Evolutionary conservation across 257 asterid species (phyloP).

Genomic region (Rehmannia glutinosa): DNA sequence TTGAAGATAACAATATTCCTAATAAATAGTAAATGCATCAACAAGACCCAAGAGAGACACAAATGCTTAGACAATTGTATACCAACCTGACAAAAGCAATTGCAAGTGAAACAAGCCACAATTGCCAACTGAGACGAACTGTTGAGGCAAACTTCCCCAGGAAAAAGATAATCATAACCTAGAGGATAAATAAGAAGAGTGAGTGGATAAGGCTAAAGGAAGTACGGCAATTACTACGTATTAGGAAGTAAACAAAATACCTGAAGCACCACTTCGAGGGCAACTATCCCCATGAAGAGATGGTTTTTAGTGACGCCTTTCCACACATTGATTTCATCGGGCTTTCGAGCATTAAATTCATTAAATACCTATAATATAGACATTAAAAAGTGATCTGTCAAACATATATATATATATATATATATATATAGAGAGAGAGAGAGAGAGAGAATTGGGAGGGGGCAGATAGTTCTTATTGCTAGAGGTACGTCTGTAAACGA

Average conservation of each 20-base stretch:
- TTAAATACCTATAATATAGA: constrained; percentile 59
- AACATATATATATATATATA: too few species aligned
- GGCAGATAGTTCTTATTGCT: neutral
- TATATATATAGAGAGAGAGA: too few species aligned
- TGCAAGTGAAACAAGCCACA: constrained; percentile 85
- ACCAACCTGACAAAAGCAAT: constrained; percentile 71
- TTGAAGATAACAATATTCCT: neutral
- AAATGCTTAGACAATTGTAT: neutral
- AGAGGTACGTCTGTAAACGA: neutral
- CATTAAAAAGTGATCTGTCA: constrained; percentile 3
- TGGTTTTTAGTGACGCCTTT: constrained; percentile 68
- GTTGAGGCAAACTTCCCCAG: constrained; percentile 76
- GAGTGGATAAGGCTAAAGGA: neutral
- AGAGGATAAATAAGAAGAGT: neutral
- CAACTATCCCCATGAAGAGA: constrained; percentile 72
- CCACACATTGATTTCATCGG: constrained; percentile 81
- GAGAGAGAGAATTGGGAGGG: neutral
- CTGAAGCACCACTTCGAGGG: constrained; percentile 80
- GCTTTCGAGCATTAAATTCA: constrained; percentile 89
- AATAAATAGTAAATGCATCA: neutral
- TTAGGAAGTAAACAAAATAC: constrained; percentile 30
- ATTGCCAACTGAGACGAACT: constrained; percentile 76
- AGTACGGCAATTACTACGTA: neutral
- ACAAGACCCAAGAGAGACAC: neutral
- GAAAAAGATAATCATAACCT: constrained; percentile 79